Evolutionary conservation across 345 rosid species (phyloP), one percentile per base, ranked within the genome.

Genomic region (Lagerstroemia speciosa): DNA sequence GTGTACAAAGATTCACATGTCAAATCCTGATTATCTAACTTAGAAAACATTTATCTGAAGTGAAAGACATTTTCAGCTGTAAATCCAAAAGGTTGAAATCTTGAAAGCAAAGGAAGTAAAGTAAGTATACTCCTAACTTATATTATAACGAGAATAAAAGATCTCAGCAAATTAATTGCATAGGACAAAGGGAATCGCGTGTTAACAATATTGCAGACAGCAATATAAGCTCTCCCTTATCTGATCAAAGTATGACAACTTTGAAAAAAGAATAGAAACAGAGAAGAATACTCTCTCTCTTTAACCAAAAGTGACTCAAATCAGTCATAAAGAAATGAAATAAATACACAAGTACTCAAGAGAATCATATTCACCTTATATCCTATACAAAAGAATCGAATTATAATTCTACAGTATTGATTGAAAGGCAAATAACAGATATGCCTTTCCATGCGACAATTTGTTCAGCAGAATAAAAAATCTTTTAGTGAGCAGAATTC

Each of bases 321-420:
- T 55, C 29, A 55, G 61, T 22, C 29, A 55, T 24, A 55, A 24
- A 55, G 12, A 55, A 26, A n/a, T n/a, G 31, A 0, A 33, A 24
- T 19, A 63, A 63, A 63, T 63, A 37, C 41, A 63, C 6, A 1
- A 5, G 5, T 19, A 36, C 41, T 63, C 15, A 27, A n/a, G 6
- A 3, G n/a, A 63, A 30, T 22, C 41, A 15, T 63, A 9, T 17
- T n/a, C 26, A 33, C 1, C 43, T 3, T n/a, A 63, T 63, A 12
- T 41, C 58, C 61, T 67, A 32, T 48, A 67, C 58, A 67, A 43
- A 41, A 67, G 24, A 50, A 67, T 33, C 16, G 26, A 30, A 48
- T 22, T 48, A 31, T 32, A 46, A 46, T 8, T n/a, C 60, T 53
- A 30, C 33, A 30, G 17, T 33, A 6, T 10, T 41, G 40, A 29